Evolutionary conservation across 1,284 basidiomycete genomes (phyloP), one percentile per base, ranked within the genome.

Genomic region (Pseudozyma tsukubaensis): DNA sequence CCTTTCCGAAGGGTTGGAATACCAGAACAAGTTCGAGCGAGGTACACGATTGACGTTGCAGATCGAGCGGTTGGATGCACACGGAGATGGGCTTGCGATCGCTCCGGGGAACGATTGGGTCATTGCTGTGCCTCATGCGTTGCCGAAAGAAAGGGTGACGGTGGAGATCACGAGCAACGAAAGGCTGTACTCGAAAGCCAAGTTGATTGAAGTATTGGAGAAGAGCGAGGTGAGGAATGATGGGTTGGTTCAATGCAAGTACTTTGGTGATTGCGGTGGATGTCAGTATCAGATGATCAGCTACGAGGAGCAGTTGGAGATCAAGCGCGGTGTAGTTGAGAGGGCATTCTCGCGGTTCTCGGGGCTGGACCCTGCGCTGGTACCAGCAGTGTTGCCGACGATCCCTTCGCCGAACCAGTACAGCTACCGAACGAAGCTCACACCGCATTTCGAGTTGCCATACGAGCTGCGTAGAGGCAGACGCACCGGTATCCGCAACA

Each of bases 381-480:
- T 97, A 1, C 94, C 95, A 0, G 60, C 83, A 0, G 90, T 94
- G 35, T 87, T 89, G 52, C 86, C 90, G 0, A 98, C 96, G 0
- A 91, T 96, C 16, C 89, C 90, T 7, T 94, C 92, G 0, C 97
- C 96, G 0, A 86, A 92, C 52, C 91, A 96, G 73, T 97, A 96
- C 85, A 89, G 88, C 48, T 99, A 99, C 85, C 90, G 96, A 21
- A 99, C 97, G 0, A 99, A 99, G 86, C 91, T 99, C 50, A 98
- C 96, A 0, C 96, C 96, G 0, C 96, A 99, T 84, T 99, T 98
- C 78, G 92, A 97, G 47, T 89, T 91, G 0, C 90, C 93, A 1
- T 89, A 90, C 0, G 91, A 80, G 44, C 54, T 79, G 18, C 70
- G 78, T 18, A 66, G 76, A 24, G 63, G 80, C 83, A 85, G 59